These are phyloP conservation scores for Myxozyma udenii DNA, from an alignment of 805 yeast species.

Conservation along the genomic window DNA sequence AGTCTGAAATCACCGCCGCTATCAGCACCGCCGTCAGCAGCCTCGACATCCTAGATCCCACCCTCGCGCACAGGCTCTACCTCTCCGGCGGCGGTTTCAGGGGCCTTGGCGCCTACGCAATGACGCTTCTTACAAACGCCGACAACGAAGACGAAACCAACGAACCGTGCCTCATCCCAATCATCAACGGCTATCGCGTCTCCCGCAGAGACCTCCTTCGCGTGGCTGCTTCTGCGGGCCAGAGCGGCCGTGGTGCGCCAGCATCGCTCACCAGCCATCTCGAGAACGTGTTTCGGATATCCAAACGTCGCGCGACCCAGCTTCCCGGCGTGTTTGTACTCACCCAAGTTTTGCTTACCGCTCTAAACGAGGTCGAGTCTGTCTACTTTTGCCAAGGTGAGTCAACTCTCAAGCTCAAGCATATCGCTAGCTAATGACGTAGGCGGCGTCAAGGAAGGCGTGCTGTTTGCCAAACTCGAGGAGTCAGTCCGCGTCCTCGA, in stretches of 20 bases:
- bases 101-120: constrained; percentile 58
- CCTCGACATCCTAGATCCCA: constrained; percentile 41
- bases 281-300: constrained; percentile 57
- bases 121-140: constrained; percentile 22
- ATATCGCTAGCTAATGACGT: too few relatives aligned
- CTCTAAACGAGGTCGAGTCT: constrained; percentile 57
- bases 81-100: constrained; percentile 75
- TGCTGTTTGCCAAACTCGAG: constrained; percentile 60
- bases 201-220: constrained; percentile 51
- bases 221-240: constrained; percentile 50
- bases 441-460: constrained; percentile 70
- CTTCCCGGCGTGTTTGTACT: constrained; percentile 67
- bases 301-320: constrained; percentile 63
- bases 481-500: constrained; percentile 58
- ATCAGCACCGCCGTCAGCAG: constrained; percentile 47
- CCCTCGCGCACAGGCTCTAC: constrained; percentile 57
- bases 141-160: constrained; percentile 39
- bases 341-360: constrained; percentile 51
- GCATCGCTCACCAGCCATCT: constrained; percentile 21
- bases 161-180: constrained; percentile 62
- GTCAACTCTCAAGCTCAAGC: too few relatives aligned
- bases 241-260: too few relatives aligned
- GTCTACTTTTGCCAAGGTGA: constrained; percentile 66
- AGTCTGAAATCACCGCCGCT: constrained; percentile 39
- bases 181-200: constrained; percentile 66